Conservation (phyloP, 78 protist genomes). For the Dictyostelium intermedium region DNA sequence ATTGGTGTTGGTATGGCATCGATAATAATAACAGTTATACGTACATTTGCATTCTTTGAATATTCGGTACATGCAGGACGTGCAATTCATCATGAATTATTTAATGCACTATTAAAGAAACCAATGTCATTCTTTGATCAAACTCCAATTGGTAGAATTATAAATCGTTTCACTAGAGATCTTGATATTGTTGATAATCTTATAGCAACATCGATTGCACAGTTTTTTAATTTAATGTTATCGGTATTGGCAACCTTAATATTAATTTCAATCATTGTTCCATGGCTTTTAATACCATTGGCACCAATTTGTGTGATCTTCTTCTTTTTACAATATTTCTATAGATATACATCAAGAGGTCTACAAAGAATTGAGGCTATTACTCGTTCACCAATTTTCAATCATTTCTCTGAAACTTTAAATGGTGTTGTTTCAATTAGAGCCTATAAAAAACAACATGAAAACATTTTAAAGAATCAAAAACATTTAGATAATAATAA, state of each 20-base stretch:
- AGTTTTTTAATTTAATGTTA: not conserved
- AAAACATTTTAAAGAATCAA: not conserved
- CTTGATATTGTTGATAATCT: constrained; percentile 45
- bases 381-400: constrained; percentile 85
- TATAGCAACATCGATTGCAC: not conserved
- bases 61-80: not conserved
- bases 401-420: constrained; percentile 85
- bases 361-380: constrained; percentile 86
- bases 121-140: constrained; percentile 24
- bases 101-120: constrained; percentile 11
- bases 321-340: constrained; percentile 33
- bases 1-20: constrained; percentile 58
- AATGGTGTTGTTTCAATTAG: constrained; percentile 30
- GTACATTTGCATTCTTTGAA: constrained; percentile 18
- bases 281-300: constrained; percentile 70
- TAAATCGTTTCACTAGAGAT: constrained; percentile 95
- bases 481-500: not conserved
- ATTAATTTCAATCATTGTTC: not conserved
- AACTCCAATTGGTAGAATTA: constrained; percentile 92
- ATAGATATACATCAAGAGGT: constrained; percentile 63
- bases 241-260: not conserved
- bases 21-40: not conserved
- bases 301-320: not conserved
- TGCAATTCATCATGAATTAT: not conserved
- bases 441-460: not conserved